Percentiles rank a stretch among this genome's conserved stretches.
Evolutionary conservation across 495 filamentous ascomycete species (phyloP).

Genomic region (Tuber aestivum): DNA sequence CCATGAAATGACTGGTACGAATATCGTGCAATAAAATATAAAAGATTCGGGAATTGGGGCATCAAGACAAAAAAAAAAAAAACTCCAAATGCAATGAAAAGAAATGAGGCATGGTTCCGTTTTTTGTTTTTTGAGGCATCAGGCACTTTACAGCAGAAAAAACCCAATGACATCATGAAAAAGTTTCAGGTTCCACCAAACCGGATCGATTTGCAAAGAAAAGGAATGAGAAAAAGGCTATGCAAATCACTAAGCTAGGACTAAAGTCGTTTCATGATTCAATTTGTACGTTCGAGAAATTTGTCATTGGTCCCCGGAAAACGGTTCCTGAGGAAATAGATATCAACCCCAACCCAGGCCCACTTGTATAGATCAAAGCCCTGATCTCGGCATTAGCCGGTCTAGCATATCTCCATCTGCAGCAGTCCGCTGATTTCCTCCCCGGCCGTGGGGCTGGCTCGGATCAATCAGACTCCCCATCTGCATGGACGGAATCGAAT

Average conservation of each 20-base stretch:
- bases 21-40: constrained; percentile 29
- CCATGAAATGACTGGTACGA: constrained; percentile 41
- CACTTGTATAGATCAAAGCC: constrained; percentile 45
- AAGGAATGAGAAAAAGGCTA: constrained; percentile 29
- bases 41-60: constrained; percentile 10
- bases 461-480: constrained; percentile 40
- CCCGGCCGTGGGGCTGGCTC: constrained; percentile 23
- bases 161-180: constrained; percentile 23
- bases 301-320: constrained; percentile 44
- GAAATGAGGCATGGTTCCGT: constrained; percentile 25
- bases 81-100: constrained; percentile 34
- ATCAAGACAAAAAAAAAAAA: constrained; percentile 11
- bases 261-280: constrained; percentile 27
- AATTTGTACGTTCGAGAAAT: constrained; percentile 44
- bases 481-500: constrained; percentile 39
- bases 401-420: constrained; percentile 41
- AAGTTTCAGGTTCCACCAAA: constrained; percentile 27
- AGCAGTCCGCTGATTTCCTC: constrained; percentile 30
- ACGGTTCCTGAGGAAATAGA: constrained; percentile 34
- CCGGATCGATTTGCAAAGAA: constrained; percentile 13
- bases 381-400: constrained; percentile 37
- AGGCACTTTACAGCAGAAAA: constrained; percentile 19
- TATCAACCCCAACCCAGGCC: constrained; percentile 39
- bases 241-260: constrained; percentile 26
- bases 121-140: constrained; percentile 21